Conservation (phyloP, 768 basidiomycete species). For the Auriscalpium microsporum region DNA sequence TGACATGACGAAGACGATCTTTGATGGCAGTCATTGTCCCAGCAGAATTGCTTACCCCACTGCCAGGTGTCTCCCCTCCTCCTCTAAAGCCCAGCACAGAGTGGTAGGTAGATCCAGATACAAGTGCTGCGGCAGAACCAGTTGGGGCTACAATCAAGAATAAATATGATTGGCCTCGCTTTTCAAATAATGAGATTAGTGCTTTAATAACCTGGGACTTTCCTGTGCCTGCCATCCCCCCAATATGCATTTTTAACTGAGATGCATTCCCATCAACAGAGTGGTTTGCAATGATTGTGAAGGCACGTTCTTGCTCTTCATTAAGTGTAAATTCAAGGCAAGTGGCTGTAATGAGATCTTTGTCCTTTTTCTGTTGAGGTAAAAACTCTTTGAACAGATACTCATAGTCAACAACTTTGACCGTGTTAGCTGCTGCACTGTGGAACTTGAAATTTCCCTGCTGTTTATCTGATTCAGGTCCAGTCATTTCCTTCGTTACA, state of each 20-base stretch:
- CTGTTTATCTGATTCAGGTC: too few species aligned
- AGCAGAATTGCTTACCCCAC: background rate
- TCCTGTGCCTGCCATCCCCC: constrained; percentile 19
- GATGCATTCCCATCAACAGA: background rate
- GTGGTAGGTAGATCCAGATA: constrained; percentile 19
- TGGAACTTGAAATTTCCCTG: too few species aligned
- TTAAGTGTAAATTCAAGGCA: constrained; percentile 5
- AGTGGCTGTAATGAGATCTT: background rate
- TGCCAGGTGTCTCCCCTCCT: background rate
- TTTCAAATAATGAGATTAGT: constrained; percentile 8
- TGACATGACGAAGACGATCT: constrained; percentile 17
- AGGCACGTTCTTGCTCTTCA: constrained; percentile 15
- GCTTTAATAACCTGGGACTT: constrained; percentile 17
- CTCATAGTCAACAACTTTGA: background rate
- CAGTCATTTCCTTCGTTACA: too few species aligned
- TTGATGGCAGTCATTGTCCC: background rate
- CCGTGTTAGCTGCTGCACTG: background rate
- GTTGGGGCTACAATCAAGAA: constrained; percentile 16
- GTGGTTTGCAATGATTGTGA: constrained; percentile 15
- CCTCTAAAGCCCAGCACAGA: constrained; percentile 6
- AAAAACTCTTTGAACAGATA: background rate
- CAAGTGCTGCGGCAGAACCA: constrained; percentile 10
- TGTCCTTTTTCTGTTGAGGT: background rate
- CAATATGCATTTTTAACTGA: constrained; percentile 16
- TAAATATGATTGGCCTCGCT: background rate